Evolutionary conservation across 192 early-diverging fungal species (phyloP).

Genomic region (Gonapodya sp.): DNA sequence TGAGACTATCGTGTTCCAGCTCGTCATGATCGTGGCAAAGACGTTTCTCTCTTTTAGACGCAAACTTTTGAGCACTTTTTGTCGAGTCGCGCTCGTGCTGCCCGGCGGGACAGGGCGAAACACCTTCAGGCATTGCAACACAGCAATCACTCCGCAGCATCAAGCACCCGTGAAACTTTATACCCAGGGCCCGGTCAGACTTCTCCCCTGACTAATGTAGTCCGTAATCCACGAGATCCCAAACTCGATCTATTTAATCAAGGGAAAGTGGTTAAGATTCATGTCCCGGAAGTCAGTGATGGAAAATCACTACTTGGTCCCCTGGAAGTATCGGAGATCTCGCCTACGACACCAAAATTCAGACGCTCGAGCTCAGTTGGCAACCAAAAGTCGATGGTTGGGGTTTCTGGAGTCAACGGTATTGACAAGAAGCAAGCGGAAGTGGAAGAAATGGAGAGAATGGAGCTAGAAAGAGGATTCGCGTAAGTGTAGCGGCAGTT

Average conservation of each 20-base stretch:
- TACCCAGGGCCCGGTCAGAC: too few relatives aligned
- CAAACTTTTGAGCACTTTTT: slow-evolving; percentile 52
- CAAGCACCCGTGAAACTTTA: not conserved
- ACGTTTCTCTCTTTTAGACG: slow-evolving; percentile 32
- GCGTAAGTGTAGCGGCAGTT: slow-evolving; percentile 21
- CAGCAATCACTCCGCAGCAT: not conserved
- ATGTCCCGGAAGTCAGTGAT: not conserved
- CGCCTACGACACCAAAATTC: not conserved
- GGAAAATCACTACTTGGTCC: not conserved
- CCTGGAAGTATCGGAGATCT: not conserved
- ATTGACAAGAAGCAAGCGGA: not conserved
- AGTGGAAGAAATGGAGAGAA: slow-evolving; percentile 13
- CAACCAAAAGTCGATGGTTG: not conserved
- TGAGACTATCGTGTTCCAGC: slow-evolving; percentile 8
- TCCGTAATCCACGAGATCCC: not conserved
- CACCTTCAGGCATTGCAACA: not conserved
- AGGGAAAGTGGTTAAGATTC: not conserved
- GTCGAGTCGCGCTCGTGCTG: slow-evolving; percentile 28
- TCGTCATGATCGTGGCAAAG: too few relatives aligned
- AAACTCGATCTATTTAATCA: not conserved
- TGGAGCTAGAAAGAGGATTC: slow-evolving; percentile 40
- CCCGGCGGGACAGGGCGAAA: slow-evolving; percentile 31
- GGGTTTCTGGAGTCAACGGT: not conserved
- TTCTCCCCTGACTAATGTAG: not conserved
- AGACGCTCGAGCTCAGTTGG: not conserved